Percentiles rank a stretch among this genome's conserved stretches.
phyloP scores from a whole-genome alignment of 805 yeast genomes.

The Zygosaccharomyces siamensis region DNA sequence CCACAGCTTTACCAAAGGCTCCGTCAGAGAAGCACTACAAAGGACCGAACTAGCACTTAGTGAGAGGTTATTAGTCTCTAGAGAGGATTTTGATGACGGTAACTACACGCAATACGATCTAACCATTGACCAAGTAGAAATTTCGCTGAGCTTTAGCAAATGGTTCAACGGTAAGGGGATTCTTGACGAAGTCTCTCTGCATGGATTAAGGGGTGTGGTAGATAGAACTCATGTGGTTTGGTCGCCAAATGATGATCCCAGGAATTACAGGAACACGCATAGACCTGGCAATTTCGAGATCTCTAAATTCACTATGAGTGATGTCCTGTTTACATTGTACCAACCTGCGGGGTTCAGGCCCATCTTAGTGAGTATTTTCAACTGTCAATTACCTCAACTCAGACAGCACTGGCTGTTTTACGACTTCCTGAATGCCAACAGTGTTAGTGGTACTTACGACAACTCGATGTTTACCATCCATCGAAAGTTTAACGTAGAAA shows the following conservation, averaged over 20 bases:
- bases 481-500: constrained; percentile 36
- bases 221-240: constrained; percentile 86
- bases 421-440: constrained; percentile 78
- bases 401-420: constrained; percentile 92
- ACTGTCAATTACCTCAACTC: constrained; percentile 71
- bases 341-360: constrained; percentile 83
- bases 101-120: constrained; percentile 94
- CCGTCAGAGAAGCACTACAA: constrained; percentile 66
- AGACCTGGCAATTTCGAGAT: constrained; percentile 92
- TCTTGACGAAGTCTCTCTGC: constrained; percentile 68
- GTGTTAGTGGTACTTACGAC: constrained; percentile 87
- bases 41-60: constrained; percentile 41
- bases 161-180: constrained; percentile 92
- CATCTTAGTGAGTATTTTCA: constrained; percentile 81
- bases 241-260: constrained; percentile 78
- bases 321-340: constrained; percentile 70
- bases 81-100: constrained; percentile 66
- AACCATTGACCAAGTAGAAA: constrained; percentile 77
- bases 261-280: constrained; percentile 66
- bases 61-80: constrained; percentile 30
- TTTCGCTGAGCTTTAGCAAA: constrained; percentile 73
- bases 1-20: constrained; percentile 58
- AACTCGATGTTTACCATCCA: constrained; percentile 90
- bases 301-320: constrained; percentile 76
- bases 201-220: constrained; percentile 86